Evolutionary conservation across 2,329 filamentous ascomycete species (phyloP).

Genomic region (Drechmeria coniospora): DNA sequence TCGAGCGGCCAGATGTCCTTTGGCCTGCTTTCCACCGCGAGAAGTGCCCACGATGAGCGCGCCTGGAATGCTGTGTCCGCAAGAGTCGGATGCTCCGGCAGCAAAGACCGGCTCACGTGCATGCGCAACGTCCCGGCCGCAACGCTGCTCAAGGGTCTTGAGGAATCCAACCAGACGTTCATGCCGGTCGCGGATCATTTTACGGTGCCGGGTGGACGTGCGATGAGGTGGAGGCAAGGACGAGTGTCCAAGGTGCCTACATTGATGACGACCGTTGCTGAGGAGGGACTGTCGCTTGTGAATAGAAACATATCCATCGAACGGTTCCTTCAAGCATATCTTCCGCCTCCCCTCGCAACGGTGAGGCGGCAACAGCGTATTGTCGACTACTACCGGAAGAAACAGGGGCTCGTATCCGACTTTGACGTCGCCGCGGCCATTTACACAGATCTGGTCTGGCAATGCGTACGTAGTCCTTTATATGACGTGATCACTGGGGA

Average conservation of each 20-base stretch:
- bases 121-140: conserved; percentile 7
- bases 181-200: conserved; percentile 8
- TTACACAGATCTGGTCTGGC: conserved; percentile 12
- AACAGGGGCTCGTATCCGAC: conserved; percentile 4
- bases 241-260: conserved; percentile 9
- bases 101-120: conserved; percentile 6
- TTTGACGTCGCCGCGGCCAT: conserved; percentile 13
- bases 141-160: conserved; percentile 7
- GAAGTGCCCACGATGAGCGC: neutral
- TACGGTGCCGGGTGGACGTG: conserved; percentile 6
- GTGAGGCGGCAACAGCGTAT: conserved; percentile 5
- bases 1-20: conserved; percentile 15
- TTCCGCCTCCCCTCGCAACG: conserved; percentile 5
- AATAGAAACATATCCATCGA: conserved; percentile 9
- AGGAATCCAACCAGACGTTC: conserved; percentile 1
- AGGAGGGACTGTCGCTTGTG: conserved; percentile 11
- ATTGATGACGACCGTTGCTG: conserved; percentile 9
- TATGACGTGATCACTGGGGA: neutral
- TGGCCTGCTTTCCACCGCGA: conserved; percentile 6
- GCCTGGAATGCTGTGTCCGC: conserved; percentile 7
- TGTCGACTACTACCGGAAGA: conserved; percentile 6
- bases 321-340: conserved; percentile 7
- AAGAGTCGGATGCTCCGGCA: conserved; percentile 6
- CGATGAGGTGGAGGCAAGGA: conserved; percentile 8
- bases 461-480: conserved; percentile 10